Percentiles rank a stretch among this genome's conserved stretches.
Evolutionary conservation across 1,139 yeast species (phyloP).

Genomic region (Kazachstania sp.): DNA sequence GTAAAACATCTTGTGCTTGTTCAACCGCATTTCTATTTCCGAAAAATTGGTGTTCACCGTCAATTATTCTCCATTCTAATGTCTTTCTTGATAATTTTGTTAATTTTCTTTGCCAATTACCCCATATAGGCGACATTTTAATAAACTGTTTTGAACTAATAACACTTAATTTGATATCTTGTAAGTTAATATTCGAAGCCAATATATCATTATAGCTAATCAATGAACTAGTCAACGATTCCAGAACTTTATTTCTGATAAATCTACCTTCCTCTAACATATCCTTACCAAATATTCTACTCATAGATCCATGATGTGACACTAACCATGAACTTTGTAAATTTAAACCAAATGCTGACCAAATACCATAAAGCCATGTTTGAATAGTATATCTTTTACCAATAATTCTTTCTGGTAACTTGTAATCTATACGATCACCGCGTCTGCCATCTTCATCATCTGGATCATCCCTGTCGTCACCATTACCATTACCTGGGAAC

Average conservation of each 20-base stretch:
- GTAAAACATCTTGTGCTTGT: constrained; percentile 44
- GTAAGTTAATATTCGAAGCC: constrained; percentile 43
- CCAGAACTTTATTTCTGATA: constrained; percentile 63
- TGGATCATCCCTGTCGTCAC: constrained; percentile 15
- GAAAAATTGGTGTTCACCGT: constrained; percentile 66
- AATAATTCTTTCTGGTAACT: constrained; percentile 24
- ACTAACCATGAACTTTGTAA: constrained; percentile 39
- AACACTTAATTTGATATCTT: constrained; percentile 54
- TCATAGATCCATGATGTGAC: constrained; percentile 45
- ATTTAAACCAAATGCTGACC: constrained; percentile 56
- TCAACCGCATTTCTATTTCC: constrained; percentile 44
- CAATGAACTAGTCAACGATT: constrained; percentile 59
- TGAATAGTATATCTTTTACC: constrained; percentile 42
- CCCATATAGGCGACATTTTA: constrained; percentile 62
- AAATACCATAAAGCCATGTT: constrained; percentile 57
- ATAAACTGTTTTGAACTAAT: constrained; percentile 63
- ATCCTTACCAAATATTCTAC: constrained; percentile 58
- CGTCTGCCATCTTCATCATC: constrained; percentile 3
- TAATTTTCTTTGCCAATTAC: constrained; percentile 70
- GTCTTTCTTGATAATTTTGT: constrained; percentile 46
- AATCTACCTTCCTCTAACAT: constrained; percentile 54
- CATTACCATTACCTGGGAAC: constrained; percentile 41
- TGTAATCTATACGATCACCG: constrained; percentile 7
- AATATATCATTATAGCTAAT: constrained; percentile 58
- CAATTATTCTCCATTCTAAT: constrained; percentile 67